phyloP scores from a whole-genome alignment of 208 protist species.

The Leishmania mexicana region DNA sequence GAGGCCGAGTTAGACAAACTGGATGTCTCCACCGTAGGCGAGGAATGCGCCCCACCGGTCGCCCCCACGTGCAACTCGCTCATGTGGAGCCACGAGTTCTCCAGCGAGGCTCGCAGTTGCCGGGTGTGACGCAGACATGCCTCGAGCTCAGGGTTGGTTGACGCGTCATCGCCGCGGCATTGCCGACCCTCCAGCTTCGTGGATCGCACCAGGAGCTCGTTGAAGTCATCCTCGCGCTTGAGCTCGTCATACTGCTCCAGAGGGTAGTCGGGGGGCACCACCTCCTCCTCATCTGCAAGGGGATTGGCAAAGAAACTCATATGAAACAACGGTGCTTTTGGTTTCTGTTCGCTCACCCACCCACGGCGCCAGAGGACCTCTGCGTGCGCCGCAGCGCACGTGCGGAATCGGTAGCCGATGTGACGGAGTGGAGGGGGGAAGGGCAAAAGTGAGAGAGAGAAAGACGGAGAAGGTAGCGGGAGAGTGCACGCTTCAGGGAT shows the following conservation, averaged over 20 bases:
- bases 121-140: constrained; percentile 19
- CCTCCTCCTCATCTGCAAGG: constrained; percentile 71
- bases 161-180: neutral
- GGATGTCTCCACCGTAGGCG: neutral
- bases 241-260: constrained; percentile 70
- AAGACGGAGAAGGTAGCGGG: neutral
- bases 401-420: neutral
- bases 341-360: neutral
- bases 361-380: neutral
- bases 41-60: neutral
- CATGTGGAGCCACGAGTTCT: constrained; percentile 23
- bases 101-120: constrained; percentile 18
- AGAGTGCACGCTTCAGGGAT: neutral
- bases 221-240: constrained; percentile 76
- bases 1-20: neutral
- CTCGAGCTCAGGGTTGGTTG: constrained; percentile 11
- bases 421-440: neutral
- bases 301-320: constrained; percentile 79
- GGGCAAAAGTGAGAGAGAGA: neutral
- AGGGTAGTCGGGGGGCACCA: constrained; percentile 41
- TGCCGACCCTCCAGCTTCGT: constrained; percentile 20
- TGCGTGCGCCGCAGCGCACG: neutral
- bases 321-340: too few species aligned
- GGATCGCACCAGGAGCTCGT: constrained; percentile 59
- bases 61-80: neutral